phyloP scores from a whole-genome alignment of 805 yeast genomes.

The Ogataea glucozyma region DNA sequence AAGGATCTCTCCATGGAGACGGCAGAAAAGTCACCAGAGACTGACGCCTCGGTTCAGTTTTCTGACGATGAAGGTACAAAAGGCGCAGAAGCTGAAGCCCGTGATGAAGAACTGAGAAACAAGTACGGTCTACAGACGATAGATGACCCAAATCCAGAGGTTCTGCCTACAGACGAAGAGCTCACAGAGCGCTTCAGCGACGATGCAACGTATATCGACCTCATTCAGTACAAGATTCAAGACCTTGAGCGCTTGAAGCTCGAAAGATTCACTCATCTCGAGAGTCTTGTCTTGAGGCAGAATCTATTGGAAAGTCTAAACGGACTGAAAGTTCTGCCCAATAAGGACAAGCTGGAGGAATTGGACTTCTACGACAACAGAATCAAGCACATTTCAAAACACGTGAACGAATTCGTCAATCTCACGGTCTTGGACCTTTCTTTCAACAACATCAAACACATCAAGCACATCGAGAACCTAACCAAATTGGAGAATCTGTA shows the following conservation, averaged over 20 bases:
- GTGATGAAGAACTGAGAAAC: conserved; percentile 21
- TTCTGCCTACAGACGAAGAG: conserved; percentile 68
- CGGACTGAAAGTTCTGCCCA: conserved; percentile 59
- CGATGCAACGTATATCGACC: conserved; percentile 61
- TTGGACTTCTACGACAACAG: conserved; percentile 91
- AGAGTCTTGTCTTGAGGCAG: conserved; percentile 73
- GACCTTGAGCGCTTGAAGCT: conserved; percentile 64
- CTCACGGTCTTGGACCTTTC: conserved; percentile 74
- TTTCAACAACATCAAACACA: conserved; percentile 84
- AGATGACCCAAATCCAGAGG: conserved; percentile 48
- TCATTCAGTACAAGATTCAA: conserved; percentile 68
- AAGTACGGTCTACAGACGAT: conserved; percentile 34
- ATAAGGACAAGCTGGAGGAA: conserved; percentile 61
- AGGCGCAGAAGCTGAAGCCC: conserved; percentile 3
- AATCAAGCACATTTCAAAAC: conserved; percentile 79
- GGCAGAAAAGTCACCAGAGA: background rate
- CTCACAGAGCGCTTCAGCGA: conserved; percentile 55
- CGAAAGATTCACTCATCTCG: conserved; percentile 55
- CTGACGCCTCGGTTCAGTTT: conserved; percentile 5
- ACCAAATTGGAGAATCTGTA: conserved; percentile 65
- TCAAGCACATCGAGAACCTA: conserved; percentile 72
- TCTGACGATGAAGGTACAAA: conserved; percentile 14
- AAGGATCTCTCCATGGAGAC: background rate
- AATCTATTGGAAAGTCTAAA: conserved; percentile 75
- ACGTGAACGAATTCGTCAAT: conserved; percentile 57